A percentile compares a stretch with the other conserved stretches of the same genome.
Evolutionary conservation across 108 stramenopile species (phyloP).

Genomic region (Schizochytrium sp.): DNA sequence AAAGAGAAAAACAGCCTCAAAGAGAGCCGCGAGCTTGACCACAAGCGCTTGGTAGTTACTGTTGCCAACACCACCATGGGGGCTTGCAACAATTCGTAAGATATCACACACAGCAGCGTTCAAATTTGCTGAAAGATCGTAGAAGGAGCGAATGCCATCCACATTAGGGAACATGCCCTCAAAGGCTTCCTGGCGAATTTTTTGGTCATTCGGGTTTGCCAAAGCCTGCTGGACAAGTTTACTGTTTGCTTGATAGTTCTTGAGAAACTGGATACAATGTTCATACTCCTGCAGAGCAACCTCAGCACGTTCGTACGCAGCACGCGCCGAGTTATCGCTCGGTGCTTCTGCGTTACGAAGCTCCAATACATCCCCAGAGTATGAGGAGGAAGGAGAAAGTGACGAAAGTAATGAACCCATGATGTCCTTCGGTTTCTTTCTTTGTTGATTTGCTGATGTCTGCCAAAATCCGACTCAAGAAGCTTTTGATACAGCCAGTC

Average conservation of each 20-base stretch:
- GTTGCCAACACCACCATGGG: not conserved
- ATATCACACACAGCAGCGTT: not conserved
- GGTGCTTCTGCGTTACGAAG: not conserved
- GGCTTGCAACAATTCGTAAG: not conserved
- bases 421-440: too few species aligned
- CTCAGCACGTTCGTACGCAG: not conserved
- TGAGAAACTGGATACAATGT: not conserved
- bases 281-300: not conserved
- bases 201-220: constrained; percentile 14
- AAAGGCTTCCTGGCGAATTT: constrained; percentile 46
- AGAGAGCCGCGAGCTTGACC: constrained; percentile 20
- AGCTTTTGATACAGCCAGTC: too few species aligned
- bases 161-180: constrained; percentile 58
- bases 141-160: not conserved
- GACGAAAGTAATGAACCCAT: not conserved
- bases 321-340: not conserved
- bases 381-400: not conserved
- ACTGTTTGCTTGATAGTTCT: not conserved
- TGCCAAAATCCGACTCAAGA: too few species aligned
- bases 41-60: not conserved
- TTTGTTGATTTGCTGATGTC: too few species aligned
- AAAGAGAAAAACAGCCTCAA: constrained; percentile 42
- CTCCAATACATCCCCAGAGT: not conserved
- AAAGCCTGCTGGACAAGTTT: constrained; percentile 25
- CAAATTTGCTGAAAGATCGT: not conserved